A percentile compares a stretch with the other conserved stretches of the same genome.
phyloP scores from a whole-genome alignment of 2,329 filamentous ascomycete species.

The Diaporthe capsici region DNA sequence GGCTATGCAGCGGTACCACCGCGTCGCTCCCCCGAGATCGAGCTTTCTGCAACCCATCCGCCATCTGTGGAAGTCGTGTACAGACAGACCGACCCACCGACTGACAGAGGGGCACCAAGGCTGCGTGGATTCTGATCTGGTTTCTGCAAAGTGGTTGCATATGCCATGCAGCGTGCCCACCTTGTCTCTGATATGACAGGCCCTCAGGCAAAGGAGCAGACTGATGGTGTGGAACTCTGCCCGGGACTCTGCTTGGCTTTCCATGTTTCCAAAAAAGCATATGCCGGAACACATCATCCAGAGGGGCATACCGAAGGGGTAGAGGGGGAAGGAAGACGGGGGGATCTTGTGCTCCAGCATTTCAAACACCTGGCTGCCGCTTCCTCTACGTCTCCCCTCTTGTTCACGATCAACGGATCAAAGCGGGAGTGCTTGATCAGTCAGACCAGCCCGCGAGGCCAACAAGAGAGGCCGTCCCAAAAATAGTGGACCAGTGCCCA shows the following conservation, averaged over 20 bases:
- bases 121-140: constrained; percentile 29
- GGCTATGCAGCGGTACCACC: not conserved
- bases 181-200: constrained; percentile 22
- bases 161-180: constrained; percentile 19
- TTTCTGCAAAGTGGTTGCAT: constrained; percentile 37
- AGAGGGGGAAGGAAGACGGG: not conserved
- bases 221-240: constrained; percentile 26
- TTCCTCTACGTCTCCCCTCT: not conserved
- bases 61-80: not conserved
- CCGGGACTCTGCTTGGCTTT: constrained; percentile 11
- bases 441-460: constrained; percentile 8
- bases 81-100: not conserved
- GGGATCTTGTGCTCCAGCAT: not conserved
- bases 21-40: not conserved
- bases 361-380: constrained; percentile 4
- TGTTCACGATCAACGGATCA: not conserved
- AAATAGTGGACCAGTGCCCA: constrained; percentile 12
- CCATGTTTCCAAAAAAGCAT: constrained; percentile 34
- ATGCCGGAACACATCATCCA: constrained; percentile 25
- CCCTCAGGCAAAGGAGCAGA: not conserved
- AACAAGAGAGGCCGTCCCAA: constrained; percentile 16
- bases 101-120: not conserved
- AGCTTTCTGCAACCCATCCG: not conserved
- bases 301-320: not conserved
- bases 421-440: not conserved